Conservation (phyloP, 352 stramenopile species). For the Phytopythium montanum region DNA sequence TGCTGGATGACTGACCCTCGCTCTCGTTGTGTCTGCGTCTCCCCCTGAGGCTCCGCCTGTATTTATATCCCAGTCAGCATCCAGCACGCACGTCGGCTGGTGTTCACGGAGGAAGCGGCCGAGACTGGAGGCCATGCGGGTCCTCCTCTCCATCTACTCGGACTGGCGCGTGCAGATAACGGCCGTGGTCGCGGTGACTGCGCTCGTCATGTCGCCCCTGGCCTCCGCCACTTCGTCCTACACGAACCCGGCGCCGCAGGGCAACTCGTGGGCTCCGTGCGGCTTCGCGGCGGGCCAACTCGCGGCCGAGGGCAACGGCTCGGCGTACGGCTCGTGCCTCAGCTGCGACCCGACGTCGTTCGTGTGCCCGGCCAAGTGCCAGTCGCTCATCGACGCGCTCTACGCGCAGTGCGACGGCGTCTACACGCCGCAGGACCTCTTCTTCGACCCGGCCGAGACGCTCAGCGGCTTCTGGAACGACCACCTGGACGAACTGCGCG, state of each 20-base stretch:
- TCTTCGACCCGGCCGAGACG: constrained; percentile 53
- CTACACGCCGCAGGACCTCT: constrained; percentile 51
- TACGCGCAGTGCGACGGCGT: constrained; percentile 66
- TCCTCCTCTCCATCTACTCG: no score
- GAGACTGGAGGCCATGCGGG: not conserved
- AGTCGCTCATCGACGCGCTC: constrained; percentile 62
- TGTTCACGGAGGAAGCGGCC: not conserved
- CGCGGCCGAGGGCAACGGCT: constrained; percentile 48
- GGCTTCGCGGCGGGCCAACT: constrained; percentile 45
- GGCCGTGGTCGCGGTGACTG: not conserved
- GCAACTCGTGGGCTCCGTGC: constrained; percentile 61
- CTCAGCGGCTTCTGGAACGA: constrained; percentile 68
- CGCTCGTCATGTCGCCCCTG: constrained; percentile 11
- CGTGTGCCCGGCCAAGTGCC: constrained; percentile 61
- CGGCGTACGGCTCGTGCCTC: constrained; percentile 62
- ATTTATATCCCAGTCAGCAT: not conserved
- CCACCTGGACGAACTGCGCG: constrained; percentile 43
- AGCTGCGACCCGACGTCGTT: constrained; percentile 46
- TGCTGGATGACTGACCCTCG: not conserved
- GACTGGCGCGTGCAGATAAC: not conserved
- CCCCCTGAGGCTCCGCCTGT: not conserved
- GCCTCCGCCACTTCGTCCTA: constrained; percentile 28
- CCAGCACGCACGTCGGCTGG: not conserved
- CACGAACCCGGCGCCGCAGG: constrained; percentile 50
- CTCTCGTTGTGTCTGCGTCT: not conserved